Base-by-base conservation (phyloP, 257 asterid genomes). In the Plantago elongata region DNA sequence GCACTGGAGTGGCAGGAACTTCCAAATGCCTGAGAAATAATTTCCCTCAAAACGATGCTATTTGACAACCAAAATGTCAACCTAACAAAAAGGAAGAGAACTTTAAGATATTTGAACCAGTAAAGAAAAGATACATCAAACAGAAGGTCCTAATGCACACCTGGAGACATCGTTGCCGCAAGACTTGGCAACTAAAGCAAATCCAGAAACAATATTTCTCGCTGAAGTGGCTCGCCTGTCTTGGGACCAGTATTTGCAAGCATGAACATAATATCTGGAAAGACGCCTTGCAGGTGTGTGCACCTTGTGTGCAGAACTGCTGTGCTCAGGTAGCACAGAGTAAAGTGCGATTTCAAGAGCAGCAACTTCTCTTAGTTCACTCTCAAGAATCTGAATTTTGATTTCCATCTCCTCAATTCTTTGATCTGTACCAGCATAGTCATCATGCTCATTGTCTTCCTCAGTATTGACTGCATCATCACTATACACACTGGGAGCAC, bases 241-340 rank as follows among this genome's bases (percentile, higher is more conserved):
- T 60, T 78, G 94, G 38, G 96, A 77, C 94, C 94, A 89, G 63
- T 83, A 45, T 64, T 87, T 87, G 82, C 88, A 89, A 57, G 99
- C 96, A 75, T 84, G 80, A 55, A 85, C 76, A 62, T 87, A 93
- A 50, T 89, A 83, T 52, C 99, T 80, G 56, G 94, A 82, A 66
- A 89, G 95, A 61, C 96, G 94, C 68, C 99, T 81, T 13, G 97
- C 96, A 62, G 99, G 96, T 57, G 95, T 83, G 72, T 93, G 97
- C 77, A 89, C 85, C 80, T 93, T 93, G 79, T 93, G 97, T 50
- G 90, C 88, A 5, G 96, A 93, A 80, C 87, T 83, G 43, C 90
- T 90, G 76, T 93, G 99, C 74, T 87, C 99, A 51, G 99, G 97
- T 45, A 85, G 92, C 61, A 93, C 94, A 63, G 96, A 86, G 67